Percentiles rank a stretch among this genome's conserved stretches.
Conservation (phyloP, 192 early-diverging fungal species). For the Chytriomyces hyalinus region DNA sequence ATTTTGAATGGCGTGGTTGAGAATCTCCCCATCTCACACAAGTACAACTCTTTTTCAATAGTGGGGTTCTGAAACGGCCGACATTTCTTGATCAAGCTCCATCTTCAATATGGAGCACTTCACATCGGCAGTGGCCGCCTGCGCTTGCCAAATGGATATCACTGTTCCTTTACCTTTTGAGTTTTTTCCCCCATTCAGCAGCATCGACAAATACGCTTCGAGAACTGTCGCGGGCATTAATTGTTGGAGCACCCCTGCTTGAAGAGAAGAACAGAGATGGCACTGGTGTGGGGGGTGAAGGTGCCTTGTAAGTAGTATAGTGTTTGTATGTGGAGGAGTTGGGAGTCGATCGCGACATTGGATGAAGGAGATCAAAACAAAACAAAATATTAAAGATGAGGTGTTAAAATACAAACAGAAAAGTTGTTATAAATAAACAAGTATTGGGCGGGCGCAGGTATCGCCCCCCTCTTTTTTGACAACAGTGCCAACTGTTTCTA, state of each 20-base stretch:
- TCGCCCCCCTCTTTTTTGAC: no score
- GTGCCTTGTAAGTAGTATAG: no score
- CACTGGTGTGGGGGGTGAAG: no score
- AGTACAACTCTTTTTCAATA: background rate
- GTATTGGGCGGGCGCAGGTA: no score
- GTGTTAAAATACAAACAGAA: no score
- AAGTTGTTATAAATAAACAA: no score
- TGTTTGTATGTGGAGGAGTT: no score
- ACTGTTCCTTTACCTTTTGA: conserved; percentile 47
- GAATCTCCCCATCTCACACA: background rate
- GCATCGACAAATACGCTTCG: conserved; percentile 40
- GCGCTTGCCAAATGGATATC: conserved; percentile 58
- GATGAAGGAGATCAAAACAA: no score
- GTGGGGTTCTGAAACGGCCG: conserved; percentile 31
- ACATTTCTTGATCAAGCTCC: conserved; percentile 62
- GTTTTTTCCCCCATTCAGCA: conserved; percentile 49
- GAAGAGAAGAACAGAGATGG: background rate
- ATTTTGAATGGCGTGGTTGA: background rate
- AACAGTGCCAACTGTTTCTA: no score
- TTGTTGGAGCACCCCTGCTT: conserved; percentile 14
- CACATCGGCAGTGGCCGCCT: conserved; percentile 53
- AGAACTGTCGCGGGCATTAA: conserved; percentile 25
- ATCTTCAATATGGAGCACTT: conserved; percentile 23
- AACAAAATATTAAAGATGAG: no score
- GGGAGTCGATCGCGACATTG: no score